Evolutionary conservation across 805 yeast genomes (phyloP).

Genomic region (Starmera caribaea): DNA sequence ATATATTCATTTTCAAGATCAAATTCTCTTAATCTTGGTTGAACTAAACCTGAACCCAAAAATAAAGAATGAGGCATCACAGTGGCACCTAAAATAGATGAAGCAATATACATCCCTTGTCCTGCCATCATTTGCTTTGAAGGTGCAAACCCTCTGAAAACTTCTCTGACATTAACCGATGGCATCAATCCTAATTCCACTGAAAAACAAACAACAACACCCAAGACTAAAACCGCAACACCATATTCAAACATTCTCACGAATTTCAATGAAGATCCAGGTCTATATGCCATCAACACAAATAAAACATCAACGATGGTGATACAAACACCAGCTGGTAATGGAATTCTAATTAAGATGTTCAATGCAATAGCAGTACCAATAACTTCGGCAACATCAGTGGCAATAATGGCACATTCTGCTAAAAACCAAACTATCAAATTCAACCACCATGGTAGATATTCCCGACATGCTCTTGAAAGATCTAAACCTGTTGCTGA

Average conservation of each 20-base stretch:
- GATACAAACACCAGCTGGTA: constrained; percentile 67
- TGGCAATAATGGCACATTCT: constrained; percentile 82
- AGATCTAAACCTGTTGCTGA: constrained; percentile 84
- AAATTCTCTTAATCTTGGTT: constrained; percentile 69
- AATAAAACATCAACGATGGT: constrained; percentile 76
- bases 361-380: constrained; percentile 87
- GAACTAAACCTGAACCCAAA: constrained; percentile 80
- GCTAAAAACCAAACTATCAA: constrained; percentile 62
- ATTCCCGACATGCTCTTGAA: constrained; percentile 72
- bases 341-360: constrained; percentile 64
- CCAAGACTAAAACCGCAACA: constrained; percentile 60
- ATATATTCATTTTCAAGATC: constrained; percentile 51
- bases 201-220: constrained; percentile 75
- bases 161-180: constrained; percentile 28
- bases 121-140: constrained; percentile 39
- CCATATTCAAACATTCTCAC: constrained; percentile 68
- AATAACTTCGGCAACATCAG: constrained; percentile 90
- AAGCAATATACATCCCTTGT: constrained; percentile 61
- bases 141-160: constrained; percentile 66
- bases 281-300: constrained; percentile 71
- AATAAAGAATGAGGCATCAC: constrained; percentile 90
- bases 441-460: constrained; percentile 62
- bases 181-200: constrained; percentile 56
- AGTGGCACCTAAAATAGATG: constrained; percentile 86
- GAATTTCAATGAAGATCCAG: constrained; percentile 64